Evolutionary conservation across 164 flowering plant species (phyloP).

Genomic region (Paratinospora sagittata): DNA sequence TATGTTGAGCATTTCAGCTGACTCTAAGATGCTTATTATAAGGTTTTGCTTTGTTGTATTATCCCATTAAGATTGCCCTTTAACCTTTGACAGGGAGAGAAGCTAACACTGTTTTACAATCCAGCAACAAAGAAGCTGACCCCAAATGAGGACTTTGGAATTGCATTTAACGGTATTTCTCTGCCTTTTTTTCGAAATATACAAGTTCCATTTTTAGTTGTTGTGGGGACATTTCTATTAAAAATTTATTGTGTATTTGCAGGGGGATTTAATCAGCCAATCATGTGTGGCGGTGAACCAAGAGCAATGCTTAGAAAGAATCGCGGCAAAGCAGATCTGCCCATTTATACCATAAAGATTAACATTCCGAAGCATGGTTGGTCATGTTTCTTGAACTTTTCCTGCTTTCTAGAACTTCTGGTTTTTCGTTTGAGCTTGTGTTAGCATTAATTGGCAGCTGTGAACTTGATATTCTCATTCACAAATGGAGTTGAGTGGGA

Average conservation of each 20-base stretch:
- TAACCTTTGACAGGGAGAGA: constrained; percentile 60
- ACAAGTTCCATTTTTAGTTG: neutral
- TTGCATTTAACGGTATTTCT: constrained; percentile 75
- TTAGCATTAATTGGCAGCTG: constrained; percentile 37
- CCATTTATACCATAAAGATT: constrained; percentile 69
- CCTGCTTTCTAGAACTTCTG: neutral
- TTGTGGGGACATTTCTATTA: neutral
- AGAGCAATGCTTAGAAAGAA: constrained; percentile 63
- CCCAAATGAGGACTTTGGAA: constrained; percentile 73
- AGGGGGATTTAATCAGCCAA: constrained; percentile 98
- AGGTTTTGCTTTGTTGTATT: constrained; percentile 1
- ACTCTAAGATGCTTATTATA: constrained; percentile 11
- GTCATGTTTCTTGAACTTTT: constrained; percentile 8
- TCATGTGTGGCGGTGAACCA: constrained; percentile 97
- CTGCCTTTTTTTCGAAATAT: neutral
- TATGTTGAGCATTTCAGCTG: constrained; percentile 28
- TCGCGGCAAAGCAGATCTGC: constrained; percentile 81
- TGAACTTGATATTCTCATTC: constrained; percentile 83
- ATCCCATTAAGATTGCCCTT: constrained; percentile 13
- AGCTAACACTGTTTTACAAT: constrained; percentile 74
- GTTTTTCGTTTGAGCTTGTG: neutral
- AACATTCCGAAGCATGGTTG: constrained; percentile 87
- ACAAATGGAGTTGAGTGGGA: constrained; percentile 89
- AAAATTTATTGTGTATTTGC: neutral
- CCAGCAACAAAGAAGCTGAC: constrained; percentile 54